Conservation (phyloP, 2,329 filamentous ascomycete genomes). For the Arthroderma uncinatum region DNA sequence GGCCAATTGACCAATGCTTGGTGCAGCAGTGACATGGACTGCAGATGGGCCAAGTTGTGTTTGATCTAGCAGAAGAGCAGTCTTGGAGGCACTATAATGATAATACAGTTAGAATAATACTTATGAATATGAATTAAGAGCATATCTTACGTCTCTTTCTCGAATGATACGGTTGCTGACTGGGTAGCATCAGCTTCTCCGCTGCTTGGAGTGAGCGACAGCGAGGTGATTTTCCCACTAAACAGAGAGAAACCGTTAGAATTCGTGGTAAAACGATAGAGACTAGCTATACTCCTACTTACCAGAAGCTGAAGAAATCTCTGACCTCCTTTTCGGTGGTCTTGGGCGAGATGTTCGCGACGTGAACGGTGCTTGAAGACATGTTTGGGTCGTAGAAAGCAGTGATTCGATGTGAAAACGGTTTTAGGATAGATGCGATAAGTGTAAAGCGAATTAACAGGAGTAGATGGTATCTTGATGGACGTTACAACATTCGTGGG, state of each 20-base stretch:
- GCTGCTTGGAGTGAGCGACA: constrained; percentile 59
- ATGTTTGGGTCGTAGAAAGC: constrained; percentile 26
- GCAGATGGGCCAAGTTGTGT: constrained; percentile 71
- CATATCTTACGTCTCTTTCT: constrained; percentile 64
- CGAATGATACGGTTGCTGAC: constrained; percentile 85
- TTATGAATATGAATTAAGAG: neutral
- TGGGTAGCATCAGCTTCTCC: constrained; percentile 52
- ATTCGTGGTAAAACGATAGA: neutral
- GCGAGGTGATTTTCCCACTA: constrained; percentile 80
- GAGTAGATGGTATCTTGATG: too few species aligned
- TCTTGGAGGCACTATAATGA: constrained; percentile 62
- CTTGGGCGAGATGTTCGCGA: constrained; percentile 73
- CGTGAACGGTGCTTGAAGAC: constrained; percentile 61
- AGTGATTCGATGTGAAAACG: neutral
- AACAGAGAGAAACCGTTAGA: constrained; percentile 16
- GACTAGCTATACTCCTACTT: constrained; percentile 24
- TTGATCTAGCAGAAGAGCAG: constrained; percentile 90
- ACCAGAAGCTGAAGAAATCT: constrained; percentile 97
- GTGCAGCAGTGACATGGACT: constrained; percentile 67
- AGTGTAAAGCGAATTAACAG: too few species aligned
- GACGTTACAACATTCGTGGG: neutral
- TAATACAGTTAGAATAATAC: constrained; percentile 9
- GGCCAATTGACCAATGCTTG: constrained; percentile 52
- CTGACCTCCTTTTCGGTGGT: constrained; percentile 84
- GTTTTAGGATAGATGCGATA: too few species aligned